Conservation (phyloP, 305 asterid genomes). For the Ajuga reptans region DNA sequence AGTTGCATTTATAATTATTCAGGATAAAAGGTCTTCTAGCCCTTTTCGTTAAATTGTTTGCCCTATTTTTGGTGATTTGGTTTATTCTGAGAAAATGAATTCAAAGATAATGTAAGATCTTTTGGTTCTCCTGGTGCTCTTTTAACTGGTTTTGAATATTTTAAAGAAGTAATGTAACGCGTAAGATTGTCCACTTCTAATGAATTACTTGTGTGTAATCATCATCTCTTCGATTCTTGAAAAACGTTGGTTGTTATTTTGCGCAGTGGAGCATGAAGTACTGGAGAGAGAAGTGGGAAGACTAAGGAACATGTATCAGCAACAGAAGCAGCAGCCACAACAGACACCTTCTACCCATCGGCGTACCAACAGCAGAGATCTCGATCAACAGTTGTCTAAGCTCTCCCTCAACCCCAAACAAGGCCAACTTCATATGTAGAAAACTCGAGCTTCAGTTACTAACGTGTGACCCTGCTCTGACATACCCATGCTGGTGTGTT, state of each 20-base stretch:
- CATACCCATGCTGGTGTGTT: slow-evolving; percentile 16
- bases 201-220: not conserved
- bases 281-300: slow-evolving; percentile 58
- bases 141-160: not conserved
- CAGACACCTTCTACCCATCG: slow-evolving; percentile 39
- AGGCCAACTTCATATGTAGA: slow-evolving; percentile 53
- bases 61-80: too few species aligned
- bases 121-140: not conserved
- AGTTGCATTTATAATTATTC: not conserved
- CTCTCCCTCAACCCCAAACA: slow-evolving; percentile 63
- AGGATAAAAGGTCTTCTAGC: too few species aligned
- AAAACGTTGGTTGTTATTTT: slow-evolving; percentile 9
- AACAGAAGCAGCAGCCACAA: slow-evolving; percentile 34
- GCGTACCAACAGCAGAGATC: slow-evolving; percentile 46
- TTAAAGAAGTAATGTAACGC: not conserved
- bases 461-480: not conserved
- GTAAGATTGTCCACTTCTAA: not conserved
- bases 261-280: slow-evolving; percentile 59
- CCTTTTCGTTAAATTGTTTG: too few species aligned
- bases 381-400: slow-evolving; percentile 38
- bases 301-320: slow-evolving; percentile 46
- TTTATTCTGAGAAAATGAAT: too few species aligned
- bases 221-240: not conserved
- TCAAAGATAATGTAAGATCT: not conserved
- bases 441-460: slow-evolving; percentile 21